Percentiles rank a stretch among this genome's conserved stretches.
These are phyloP conservation scores for Oleoguttula mirabilis DNA, from an alignment of 495 filamentous ascomycete species.

Conservation along the genomic window DNA sequence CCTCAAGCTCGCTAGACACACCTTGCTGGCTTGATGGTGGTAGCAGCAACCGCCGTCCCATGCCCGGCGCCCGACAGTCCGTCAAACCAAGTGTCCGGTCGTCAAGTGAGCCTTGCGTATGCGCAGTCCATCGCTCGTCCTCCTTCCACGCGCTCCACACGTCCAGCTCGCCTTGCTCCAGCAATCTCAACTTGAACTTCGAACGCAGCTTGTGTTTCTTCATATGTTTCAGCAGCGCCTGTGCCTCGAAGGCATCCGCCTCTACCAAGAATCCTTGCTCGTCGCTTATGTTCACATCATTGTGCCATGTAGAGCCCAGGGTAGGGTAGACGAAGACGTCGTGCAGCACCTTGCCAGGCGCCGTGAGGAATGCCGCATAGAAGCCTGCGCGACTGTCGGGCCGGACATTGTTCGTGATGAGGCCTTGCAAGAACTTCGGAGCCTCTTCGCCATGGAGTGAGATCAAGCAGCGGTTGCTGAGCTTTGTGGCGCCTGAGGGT, in stretches of 20 bases:
- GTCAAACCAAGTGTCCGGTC: constrained; percentile 7
- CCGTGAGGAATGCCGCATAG: constrained; percentile 77
- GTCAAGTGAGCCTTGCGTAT: background rate
- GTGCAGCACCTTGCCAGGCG: constrained; percentile 67
- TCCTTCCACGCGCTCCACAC: constrained; percentile 58
- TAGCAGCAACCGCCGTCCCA: constrained; percentile 37
- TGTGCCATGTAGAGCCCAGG: constrained; percentile 12
- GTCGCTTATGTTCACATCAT: constrained; percentile 19
- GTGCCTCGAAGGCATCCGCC: constrained; percentile 54
- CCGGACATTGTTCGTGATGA: constrained; percentile 65
- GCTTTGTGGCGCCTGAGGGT: constrained; percentile 36
- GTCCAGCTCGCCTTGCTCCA: constrained; percentile 49
- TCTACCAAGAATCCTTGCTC: constrained; percentile 67
- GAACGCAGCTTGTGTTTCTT: constrained; percentile 72
- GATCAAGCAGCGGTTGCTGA: constrained; percentile 65
- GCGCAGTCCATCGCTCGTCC: constrained; percentile 26
- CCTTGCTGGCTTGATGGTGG: background rate
- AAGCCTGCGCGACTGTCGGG: constrained; percentile 36
- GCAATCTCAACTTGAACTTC: constrained; percentile 54
- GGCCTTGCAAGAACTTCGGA: constrained; percentile 72
- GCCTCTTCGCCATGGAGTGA: constrained; percentile 67
- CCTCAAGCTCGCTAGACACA: background rate
- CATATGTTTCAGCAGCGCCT: constrained; percentile 53
- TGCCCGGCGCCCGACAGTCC: constrained; percentile 32
- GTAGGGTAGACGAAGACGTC: constrained; percentile 79